Evolutionary conservation across 1,139 yeast species (phyloP).

Genomic region (Hyphopichia pseudoburtonii): DNA sequence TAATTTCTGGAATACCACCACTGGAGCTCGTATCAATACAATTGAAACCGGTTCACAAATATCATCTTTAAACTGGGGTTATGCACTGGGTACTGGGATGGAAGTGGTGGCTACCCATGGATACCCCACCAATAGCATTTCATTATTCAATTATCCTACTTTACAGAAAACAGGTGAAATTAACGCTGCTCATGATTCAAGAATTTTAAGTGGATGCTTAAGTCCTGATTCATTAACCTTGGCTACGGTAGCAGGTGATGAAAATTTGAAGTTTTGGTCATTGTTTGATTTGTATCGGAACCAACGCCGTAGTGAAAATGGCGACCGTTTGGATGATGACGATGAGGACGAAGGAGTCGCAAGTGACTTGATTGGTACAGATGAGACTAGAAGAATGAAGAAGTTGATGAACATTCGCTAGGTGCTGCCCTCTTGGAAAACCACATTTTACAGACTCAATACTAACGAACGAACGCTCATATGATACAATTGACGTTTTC

Average conservation of each 20-base stretch:
- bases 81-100: constrained; percentile 64
- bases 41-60: constrained; percentile 95
- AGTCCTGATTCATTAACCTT: constrained; percentile 89
- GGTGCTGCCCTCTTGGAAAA: not conserved
- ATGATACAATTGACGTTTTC: too few species aligned
- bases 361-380: constrained; percentile 7
- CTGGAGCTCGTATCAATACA: constrained; percentile 83
- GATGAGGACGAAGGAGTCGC: constrained; percentile 15
- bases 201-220: constrained; percentile 79
- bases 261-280: constrained; percentile 93
- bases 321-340: constrained; percentile 17
- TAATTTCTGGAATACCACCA: constrained; percentile 93
- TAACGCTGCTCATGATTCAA: constrained; percentile 81
- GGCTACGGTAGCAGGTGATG: constrained; percentile 97
- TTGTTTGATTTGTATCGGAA: constrained; percentile 64
- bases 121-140: constrained; percentile 81
- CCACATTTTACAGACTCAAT: too few species aligned
- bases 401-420: constrained; percentile 28
- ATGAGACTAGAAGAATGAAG: constrained; percentile 21
- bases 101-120: constrained; percentile 97
- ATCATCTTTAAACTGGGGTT: constrained; percentile 90
- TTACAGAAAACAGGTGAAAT: constrained; percentile 89
- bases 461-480: too few species aligned
- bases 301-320: constrained; percentile 19
- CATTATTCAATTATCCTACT: constrained; percentile 84